These are phyloP conservation scores for Diplocarpon rosae DNA, from an alignment of 2,329 filamentous ascomycete species.

Conservation along the genomic window DNA sequence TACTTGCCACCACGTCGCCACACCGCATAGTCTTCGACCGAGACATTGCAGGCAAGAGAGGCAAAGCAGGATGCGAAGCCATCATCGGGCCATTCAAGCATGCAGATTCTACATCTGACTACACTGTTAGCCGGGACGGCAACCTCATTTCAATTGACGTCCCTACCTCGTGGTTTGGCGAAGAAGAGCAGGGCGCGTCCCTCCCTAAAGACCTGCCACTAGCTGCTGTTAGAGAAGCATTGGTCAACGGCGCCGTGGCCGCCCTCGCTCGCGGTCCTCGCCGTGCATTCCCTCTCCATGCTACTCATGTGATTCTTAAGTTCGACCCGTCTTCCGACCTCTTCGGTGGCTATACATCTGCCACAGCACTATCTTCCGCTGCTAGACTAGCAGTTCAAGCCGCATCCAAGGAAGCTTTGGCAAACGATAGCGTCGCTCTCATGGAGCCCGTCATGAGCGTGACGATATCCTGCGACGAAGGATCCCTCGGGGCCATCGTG, in stretches of 20 bases:
- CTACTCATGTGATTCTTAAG: conserved; percentile 57
- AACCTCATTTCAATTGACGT: conserved; percentile 55
- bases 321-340: conserved; percentile 56
- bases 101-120: conserved; percentile 29
- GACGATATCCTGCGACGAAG: conserved; percentile 76
- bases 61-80: conserved; percentile 66
- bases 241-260: conserved; percentile 72
- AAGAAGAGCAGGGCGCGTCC: conserved; percentile 30
- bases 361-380: conserved; percentile 56
- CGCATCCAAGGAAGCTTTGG: conserved; percentile 53
- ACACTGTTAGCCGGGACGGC: conserved; percentile 47
- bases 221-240: conserved; percentile 36
- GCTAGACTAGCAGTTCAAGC: conserved; percentile 56
- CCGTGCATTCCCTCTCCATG: conserved; percentile 69
- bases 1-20: conserved; percentile 45
- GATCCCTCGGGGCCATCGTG: conserved; percentile 67
- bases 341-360: conserved; percentile 54
- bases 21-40: conserved; percentile 62
- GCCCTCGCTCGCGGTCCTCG: conserved; percentile 77
- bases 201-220: conserved; percentile 44
- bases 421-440: conserved; percentile 46
- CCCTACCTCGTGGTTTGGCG: conserved; percentile 14
- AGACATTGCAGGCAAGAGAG: conserved; percentile 66
- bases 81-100: conserved; percentile 48
- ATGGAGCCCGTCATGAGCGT: conserved; percentile 94